Base-by-base conservation (phyloP, 2,329 filamentous ascomycete species). In the Mollisia scopiformis region DNA sequence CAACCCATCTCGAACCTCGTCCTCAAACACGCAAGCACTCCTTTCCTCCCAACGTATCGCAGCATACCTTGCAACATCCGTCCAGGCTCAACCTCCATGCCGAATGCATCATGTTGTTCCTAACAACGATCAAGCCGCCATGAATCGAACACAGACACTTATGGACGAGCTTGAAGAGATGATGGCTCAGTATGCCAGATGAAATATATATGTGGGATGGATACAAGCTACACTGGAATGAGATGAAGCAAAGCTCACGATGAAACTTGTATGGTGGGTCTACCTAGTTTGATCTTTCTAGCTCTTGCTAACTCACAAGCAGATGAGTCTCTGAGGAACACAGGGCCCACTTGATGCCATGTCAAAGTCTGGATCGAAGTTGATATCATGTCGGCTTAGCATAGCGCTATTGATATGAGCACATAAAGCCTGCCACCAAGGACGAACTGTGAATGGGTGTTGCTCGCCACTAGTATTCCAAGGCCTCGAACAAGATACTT, bases 401-500 rank as follows among this genome's bases (percentile, higher is more conserved):
- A 13, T 33, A 33, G 6, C 30, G 13, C 30, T 33, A 33, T 33
- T 6, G 30, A 13, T n/a, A n/a, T n/a, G n/a, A n/a, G n/a, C n/a
- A n/a, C n/a, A n/a, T n/a, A n/a, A n/a, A n/a, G n/a, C n/a, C n/a
- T n/a, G n/a, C n/a, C n/a, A n/a, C n/a, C n/a, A n/a, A n/a, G n/a
- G n/a, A n/a, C n/a, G 90, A 95, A 51, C 84, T 86, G 0, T 97
- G 93, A 93, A 90, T 89, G 0, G 82, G 82, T 0, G 90, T 96
- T 0, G 89, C 89, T 0, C 79, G 88, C 0, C 86, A 88, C 33
- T 97, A 93, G 93, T 97, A 96, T 66, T 87, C 84, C 6, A 88
- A 89, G 65, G 91, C 92, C 0, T 89, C 90, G 0, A 89, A 96
- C 66, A 87, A 87, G 28, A 85, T 85, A 0, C 91, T 92, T 0